Evolutionary conservation across 2,329 filamentous ascomycete genomes (phyloP), one percentile per base, ranked within the genome.

Genomic region (Colletotrichum sp.): DNA sequence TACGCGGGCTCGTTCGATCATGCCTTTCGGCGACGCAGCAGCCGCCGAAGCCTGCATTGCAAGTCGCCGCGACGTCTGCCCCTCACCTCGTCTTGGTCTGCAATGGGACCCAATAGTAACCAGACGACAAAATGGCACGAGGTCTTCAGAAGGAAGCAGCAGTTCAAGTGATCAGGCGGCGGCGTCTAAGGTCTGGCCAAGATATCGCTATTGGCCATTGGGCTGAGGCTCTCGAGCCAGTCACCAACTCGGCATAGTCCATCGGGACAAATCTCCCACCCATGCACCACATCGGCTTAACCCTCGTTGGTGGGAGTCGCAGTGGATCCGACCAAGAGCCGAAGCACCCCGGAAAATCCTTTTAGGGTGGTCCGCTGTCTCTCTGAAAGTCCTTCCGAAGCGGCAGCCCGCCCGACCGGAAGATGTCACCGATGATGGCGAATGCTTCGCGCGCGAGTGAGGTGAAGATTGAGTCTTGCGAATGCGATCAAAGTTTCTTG

Each of bases 301-400:
- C 67, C 39, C 66, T 62, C 59, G 59, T 62, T 27, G 22, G 59
- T 62, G 27, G 27, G 16, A 62, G 59, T 62, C 25, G 27, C 57
- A 22, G 59, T 71, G 67, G 72, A 74, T 49, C 32, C 67, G 22
- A 34, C 32, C 63, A 65, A 65, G 36, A 75, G 62, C 62, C 72
- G 52, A 72, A 72, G 68, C 25, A 72, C 72, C 72, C 72, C 72
- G 72, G 68, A 67, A 71, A 72, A 72, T 72, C 72, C 63, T 29
- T 61, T 72, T 67, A 49, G 61, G 25, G 34, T 7, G 36, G 22
- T 30, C 34, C 19, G 9, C 29, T 8, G 44, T 36, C 30, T 36
- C 44, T 52, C 25, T 66, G 68, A 19, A 25, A 36, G 13, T 7
- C 36, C 16, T 32, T 67, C 15, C 64, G 34, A 64, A 25, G 61